Evolutionary conservation across 306 rosid species (phyloP), one percentile per base, ranked within the genome.

Genomic region (Lathyrus sativus): DNA sequence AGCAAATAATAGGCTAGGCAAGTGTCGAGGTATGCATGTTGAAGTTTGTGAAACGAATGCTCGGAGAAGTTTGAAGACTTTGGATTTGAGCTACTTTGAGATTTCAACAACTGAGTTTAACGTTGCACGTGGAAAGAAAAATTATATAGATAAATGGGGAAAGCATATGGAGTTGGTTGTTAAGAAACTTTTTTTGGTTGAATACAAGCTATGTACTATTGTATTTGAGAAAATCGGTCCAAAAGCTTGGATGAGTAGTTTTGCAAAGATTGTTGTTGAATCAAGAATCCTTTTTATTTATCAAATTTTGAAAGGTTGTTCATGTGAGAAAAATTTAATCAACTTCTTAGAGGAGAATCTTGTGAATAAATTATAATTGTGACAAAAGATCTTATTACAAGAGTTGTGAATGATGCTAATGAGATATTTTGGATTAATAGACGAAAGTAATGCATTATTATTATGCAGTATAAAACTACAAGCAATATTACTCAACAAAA

Each of bases 381-480:
- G 49, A 93, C 87, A 17, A 87, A 90, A 75, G 97, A 90, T 76
- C 86, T 93, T 7, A 71, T 93, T 66, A 83, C 75, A 62, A 56
- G 33, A 67, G 84, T 95, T 29, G 84, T 95, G 5, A 78, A 87
- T 55, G 88, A 92, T 15, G 83, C 80, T 17, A 79, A 78, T 65
- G 91, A 83, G 67, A 77, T 95, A 69, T 88, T 95, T 79, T 78
- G 82, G 79, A n/a, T n/a, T n/a, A n/a, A n/a, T n/a, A n/a, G n/a
- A n/a, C n/a, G n/a, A n/a, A n/a, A n/a, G n/a, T n/a, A n/a, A n/a
- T n/a, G n/a, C n/a, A n/a, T n/a, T n/a, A n/a, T n/a, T n/a, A n/a
- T n/a, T n/a, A n/a, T n/a, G n/a, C n/a, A n/a, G n/a, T n/a, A n/a
- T n/a, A n/a, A n/a, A n/a, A n/a, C n/a, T n/a, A n/a, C n/a, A n/a